Conservation (phyloP, 441 rosid genomes). For the Populus trichocarpa region DNA sequence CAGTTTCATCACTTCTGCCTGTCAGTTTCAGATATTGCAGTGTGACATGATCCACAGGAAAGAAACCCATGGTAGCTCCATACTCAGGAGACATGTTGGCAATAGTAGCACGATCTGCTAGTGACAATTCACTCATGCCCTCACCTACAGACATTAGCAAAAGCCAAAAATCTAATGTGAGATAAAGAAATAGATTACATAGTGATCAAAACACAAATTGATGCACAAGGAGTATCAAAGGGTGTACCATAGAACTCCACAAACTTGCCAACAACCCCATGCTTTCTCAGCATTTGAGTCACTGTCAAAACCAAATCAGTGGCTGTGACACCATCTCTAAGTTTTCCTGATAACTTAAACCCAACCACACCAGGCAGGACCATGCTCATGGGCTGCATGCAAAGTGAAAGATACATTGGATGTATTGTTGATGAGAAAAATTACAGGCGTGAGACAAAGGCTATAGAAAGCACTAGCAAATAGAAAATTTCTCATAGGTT, state of each 20-base stretch:
- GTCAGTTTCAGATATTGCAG: constrained; percentile 78
- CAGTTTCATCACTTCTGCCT: constrained; percentile 83
- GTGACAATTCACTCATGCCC: constrained; percentile 86
- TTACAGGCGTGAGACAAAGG: too few species aligned
- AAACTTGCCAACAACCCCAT: constrained; percentile 98
- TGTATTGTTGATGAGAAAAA: too few species aligned
- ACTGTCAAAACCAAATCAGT: constrained; percentile 96
- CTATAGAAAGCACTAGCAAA: too few species aligned
- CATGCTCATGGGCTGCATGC: constrained; percentile 80
- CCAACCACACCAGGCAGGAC: constrained; percentile 99
- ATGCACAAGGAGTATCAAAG: too few species aligned
- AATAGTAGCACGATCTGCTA: constrained; percentile 93
- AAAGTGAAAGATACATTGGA: too few species aligned
- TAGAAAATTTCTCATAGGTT: too few species aligned
- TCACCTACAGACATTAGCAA: constrained; percentile 29
- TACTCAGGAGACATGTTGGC: constrained; percentile 98
- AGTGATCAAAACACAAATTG: too few species aligned
- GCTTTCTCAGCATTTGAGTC: constrained; percentile 96
- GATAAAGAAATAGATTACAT: too few species aligned
- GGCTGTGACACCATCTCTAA: constrained; percentile 90
- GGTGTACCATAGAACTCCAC: constrained; percentile 73
- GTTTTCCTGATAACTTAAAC: constrained; percentile 81
- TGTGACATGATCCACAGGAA: constrained; percentile 91
- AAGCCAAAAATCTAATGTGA: too few species aligned
- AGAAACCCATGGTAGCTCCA: constrained; percentile 98